Evolutionary conservation across 2,329 filamentous ascomycete species (phyloP), one percentile per base, ranked within the genome.

Genomic region (Beauveria australis): DNA sequence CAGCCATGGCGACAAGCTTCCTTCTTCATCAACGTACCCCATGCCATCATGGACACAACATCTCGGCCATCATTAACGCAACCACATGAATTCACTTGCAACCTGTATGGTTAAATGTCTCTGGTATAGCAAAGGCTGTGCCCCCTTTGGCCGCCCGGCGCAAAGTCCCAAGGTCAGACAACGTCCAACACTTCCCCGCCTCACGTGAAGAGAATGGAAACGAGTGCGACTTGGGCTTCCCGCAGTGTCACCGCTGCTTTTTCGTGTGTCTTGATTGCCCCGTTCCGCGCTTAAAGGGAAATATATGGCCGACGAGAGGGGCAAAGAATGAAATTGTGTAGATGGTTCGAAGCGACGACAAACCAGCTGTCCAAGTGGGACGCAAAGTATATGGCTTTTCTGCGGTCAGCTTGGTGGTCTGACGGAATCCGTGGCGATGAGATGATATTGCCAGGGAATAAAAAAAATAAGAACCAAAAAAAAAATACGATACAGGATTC

Each of bases 91-190:
- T 14, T 0, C 3, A n/a, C 5, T 7, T 5, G 19, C 10, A 30
- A 10, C 28, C 28, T 30, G 28, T 8, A 30, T 89, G 58, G 58
- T 54, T 18, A 54, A 54, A 33, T 3, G 28, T 30, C 28, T 30
- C 28, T 30, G 28, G 28, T 30, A 30, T 9, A 30, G 28, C 28
- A 30, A 9, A 30, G 9, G 8, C 9, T 30, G 28, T 30, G 28
- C 19, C 40, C 30, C 28, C 53, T 51, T 24, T 8, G 2, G 26
- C 26, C 24, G 24, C 30, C 22, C 58, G 41, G 16, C 58, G 58
- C 58, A 60, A 54, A 48, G 51, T 54, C 4, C 7, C 0, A 60
- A 60, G 43, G 58, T 60, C 28, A 37, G 57, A 30, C 30, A 30
- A 30, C 30, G 30, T 10, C 10, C 30, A 30, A 30, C 30, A 9